Conservation (phyloP, 2,329 filamentous ascomycete genomes). For the Paecilomyces niveus region DNA sequence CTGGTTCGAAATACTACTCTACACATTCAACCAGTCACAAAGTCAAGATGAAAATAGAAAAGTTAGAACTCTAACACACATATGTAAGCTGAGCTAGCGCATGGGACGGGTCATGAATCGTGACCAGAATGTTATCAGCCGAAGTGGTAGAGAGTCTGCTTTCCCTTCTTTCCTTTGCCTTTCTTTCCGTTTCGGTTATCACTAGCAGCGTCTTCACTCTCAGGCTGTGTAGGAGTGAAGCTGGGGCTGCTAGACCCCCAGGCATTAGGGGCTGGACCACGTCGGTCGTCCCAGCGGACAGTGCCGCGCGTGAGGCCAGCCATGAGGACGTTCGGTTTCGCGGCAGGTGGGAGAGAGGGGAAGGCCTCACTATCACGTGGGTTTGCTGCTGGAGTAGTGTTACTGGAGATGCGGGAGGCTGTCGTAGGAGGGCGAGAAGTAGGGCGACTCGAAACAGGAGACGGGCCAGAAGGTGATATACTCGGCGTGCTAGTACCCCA, state of each 20-base stretch:
- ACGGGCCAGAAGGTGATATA: slow-evolving; percentile 14
- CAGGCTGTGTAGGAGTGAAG: slow-evolving; percentile 6
- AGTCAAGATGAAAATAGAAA: neutral
- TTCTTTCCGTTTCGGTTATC: slow-evolving; percentile 17
- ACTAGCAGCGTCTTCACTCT: neutral
- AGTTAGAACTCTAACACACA: neutral
- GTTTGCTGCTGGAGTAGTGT: slow-evolving; percentile 12
- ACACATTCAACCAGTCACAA: neutral
- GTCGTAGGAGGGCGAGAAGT: slow-evolving; percentile 20
- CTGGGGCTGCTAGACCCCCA: slow-evolving; percentile 24
- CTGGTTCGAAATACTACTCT: neutral
- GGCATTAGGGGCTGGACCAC: slow-evolving; percentile 25
- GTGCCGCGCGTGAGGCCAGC: slow-evolving; percentile 41
- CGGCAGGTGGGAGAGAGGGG: slow-evolving; percentile 71
- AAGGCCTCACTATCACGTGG: slow-evolving; percentile 56
- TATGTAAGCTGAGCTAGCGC: neutral
- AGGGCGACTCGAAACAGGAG: slow-evolving; percentile 15
- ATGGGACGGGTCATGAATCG: neutral
- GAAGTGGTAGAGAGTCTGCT: slow-evolving; percentile 35
- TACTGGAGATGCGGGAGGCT: slow-evolving; percentile 11
- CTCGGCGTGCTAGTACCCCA: slow-evolving; percentile 18
- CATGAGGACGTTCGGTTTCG: slow-evolving; percentile 57
- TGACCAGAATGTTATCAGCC: slow-evolving; percentile 18
- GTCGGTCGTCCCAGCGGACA: slow-evolving; percentile 38
- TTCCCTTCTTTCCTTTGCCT: slow-evolving; percentile 28